phyloP scores from a whole-genome alignment of 148 eudicot genomes.

The Rhododendron vialii region DNA sequence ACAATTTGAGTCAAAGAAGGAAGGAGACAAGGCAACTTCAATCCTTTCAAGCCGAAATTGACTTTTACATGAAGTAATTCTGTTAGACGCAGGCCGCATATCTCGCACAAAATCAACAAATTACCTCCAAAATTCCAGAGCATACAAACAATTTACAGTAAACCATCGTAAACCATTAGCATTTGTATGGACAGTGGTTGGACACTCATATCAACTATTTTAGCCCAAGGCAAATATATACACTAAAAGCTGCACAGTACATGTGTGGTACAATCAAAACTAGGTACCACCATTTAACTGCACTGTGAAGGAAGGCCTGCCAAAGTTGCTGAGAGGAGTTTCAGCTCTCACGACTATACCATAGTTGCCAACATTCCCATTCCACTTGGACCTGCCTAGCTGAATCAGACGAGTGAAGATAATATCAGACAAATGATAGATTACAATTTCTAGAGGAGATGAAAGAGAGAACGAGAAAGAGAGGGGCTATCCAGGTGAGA shows the following conservation, averaged over 20 bases:
- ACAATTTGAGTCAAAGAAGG: background rate
- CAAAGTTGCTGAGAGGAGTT: conserved; percentile 68
- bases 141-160: background rate
- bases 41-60: no score
- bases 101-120: background rate
- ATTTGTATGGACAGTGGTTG: background rate
- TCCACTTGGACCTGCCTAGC: conserved; percentile 99
- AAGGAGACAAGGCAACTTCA: background rate
- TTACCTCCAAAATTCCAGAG: background rate
- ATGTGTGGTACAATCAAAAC: conserved; percentile 38
- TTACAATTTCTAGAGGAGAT: background rate
- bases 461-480: background rate
- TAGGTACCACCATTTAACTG: conserved; percentile 89
- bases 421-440: background rate
- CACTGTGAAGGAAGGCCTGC: conserved; percentile 71
- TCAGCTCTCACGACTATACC: conserved; percentile 82
- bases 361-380: conserved; percentile 76
- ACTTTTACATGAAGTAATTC: no score
- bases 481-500: background rate
- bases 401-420: conserved; percentile 20
- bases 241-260: conserved; percentile 14
- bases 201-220: conserved; percentile 4
- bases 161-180: background rate
- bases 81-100: background rate
- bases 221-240: conserved; percentile 29